Evolutionary conservation across 2,329 filamentous ascomycete genomes (phyloP).

Genomic region (Acephala macrosclerotiorum): DNA sequence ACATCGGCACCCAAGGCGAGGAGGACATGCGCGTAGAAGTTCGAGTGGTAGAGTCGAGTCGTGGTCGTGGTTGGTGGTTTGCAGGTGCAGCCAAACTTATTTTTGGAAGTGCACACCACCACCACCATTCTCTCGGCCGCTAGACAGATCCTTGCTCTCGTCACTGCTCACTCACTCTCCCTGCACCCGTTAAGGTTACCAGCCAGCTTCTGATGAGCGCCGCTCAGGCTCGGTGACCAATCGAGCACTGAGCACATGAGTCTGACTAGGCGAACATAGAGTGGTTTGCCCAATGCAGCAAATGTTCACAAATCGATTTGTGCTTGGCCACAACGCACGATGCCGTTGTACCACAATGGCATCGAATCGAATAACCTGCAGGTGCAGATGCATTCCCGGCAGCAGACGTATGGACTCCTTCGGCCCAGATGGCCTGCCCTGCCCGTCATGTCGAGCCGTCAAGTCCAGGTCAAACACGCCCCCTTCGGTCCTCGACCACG

Average conservation of each 20-base stretch:
- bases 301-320: neutral
- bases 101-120: conserved; percentile 19
- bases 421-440: too few relatives aligned
- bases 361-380: neutral
- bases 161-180: conserved; percentile 14
- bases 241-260: too few relatives aligned
- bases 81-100: conserved; percentile 5
- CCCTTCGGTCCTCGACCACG: neutral
- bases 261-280: neutral
- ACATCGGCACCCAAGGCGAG: neutral
- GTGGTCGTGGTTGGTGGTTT: neutral
- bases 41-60: neutral
- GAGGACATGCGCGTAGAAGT: neutral
- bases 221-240: neutral
- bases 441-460: conserved; percentile 5
- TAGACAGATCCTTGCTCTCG: neutral
- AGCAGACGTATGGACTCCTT: conserved; percentile 22
- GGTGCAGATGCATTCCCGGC: conserved; percentile 11
- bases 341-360: neutral
- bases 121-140: conserved; percentile 9
- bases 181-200: neutral
- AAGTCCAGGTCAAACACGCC: conserved; percentile 3
- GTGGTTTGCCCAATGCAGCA: conserved; percentile 5
- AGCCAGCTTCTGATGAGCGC: neutral
- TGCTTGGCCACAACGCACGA: conserved; percentile 6